Percentiles rank a stretch among this genome's conserved stretches.
Evolutionary conservation across 208 protist species (phyloP).

Genomic region (Leishmania turanica): DNA sequence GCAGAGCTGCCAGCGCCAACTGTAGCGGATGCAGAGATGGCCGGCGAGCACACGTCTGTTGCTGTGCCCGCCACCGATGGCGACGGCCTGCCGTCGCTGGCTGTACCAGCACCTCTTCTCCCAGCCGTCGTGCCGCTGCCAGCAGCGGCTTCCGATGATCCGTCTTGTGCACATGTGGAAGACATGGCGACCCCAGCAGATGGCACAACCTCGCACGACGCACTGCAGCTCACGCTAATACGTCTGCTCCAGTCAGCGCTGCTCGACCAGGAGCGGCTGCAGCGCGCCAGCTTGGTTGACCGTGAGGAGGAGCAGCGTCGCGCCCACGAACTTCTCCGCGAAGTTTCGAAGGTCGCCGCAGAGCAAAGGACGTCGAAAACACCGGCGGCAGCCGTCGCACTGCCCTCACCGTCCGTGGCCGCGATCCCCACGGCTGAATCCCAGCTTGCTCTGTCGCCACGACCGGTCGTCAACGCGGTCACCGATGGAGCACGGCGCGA

Average conservation of each 20-base stretch:
- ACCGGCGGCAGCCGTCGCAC: background rate
- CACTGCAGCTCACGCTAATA: background rate
- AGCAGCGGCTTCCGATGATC: background rate
- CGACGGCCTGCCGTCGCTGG: background rate
- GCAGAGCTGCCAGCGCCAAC: background rate
- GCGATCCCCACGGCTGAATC: background rate
- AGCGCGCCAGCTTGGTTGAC: conserved; percentile 11
- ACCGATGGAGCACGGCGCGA: background rate
- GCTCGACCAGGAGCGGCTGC: conserved; percentile 12
- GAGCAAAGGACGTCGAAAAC: background rate
- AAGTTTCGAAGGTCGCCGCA: background rate
- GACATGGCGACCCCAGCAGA: background rate
- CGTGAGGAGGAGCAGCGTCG: conserved; percentile 33
- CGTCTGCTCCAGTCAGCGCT: conserved; percentile 4
- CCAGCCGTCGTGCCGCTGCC: background rate
- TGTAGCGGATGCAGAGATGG: background rate
- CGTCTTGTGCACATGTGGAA: background rate
- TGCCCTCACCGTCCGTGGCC: background rate
- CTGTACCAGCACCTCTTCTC: background rate
- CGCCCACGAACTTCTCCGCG: background rate
- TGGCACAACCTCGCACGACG: background rate
- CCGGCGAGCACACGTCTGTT: background rate
- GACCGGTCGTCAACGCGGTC: background rate
- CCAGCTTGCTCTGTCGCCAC: background rate
- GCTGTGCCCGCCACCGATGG: background rate